A percentile compares a stretch with the other conserved stretches of the same genome.
Evolutionary conservation across 345 rosid genomes (phyloP).

Genomic region (Citrus inodora): DNA sequence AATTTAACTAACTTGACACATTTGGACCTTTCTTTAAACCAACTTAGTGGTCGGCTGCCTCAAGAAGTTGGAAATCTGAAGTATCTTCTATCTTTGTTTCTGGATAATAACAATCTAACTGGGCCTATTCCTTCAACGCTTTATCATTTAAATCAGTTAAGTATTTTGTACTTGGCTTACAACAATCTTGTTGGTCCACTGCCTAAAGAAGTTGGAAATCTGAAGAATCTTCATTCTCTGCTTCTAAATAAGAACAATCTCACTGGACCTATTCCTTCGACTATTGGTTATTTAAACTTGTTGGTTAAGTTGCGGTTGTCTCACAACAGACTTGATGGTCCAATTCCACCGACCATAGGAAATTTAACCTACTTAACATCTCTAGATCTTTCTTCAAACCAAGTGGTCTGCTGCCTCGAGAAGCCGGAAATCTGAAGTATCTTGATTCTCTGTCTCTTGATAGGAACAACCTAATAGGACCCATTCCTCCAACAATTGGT

Average conservation of each 20-base stretch:
- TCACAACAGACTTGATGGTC: background rate
- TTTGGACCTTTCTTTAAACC: background rate
- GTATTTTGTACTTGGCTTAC: too few species aligned
- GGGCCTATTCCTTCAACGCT: background rate
- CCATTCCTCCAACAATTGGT: background rate
- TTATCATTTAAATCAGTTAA: too few species aligned
- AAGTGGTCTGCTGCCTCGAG: background rate
- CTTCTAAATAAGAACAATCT: background rate
- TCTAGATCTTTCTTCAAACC: background rate
- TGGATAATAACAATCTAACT: background rate
- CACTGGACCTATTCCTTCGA: background rate
- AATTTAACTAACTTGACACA: background rate
- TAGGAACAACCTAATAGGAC: background rate
- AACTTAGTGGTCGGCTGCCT: background rate
- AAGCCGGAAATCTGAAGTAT: background rate
- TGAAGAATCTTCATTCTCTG: background rate
- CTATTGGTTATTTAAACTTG: background rate
- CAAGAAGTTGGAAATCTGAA: background rate
- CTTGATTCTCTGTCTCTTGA: background rate
- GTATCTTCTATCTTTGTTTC: accelerated
- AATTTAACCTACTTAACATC: background rate
- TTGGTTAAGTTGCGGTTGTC: accelerated
- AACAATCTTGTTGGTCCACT: background rate
- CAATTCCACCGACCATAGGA: background rate
- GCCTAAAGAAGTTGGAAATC: background rate